Conservation (phyloP, 441 rosid species). For the Populus hybrid region DNA sequence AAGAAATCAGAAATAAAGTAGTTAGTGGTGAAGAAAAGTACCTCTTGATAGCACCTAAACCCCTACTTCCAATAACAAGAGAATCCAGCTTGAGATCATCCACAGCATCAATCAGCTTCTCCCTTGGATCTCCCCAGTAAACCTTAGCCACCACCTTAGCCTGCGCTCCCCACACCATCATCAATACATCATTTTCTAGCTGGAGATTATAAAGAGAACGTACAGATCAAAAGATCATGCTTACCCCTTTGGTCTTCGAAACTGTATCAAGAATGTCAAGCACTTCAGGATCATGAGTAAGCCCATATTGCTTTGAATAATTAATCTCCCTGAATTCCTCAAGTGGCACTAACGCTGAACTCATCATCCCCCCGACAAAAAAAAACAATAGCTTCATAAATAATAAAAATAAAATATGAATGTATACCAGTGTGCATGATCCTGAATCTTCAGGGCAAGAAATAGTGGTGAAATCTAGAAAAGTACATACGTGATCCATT, state of each 20-base stretch:
- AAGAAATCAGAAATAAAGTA: not conserved
- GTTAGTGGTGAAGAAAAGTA: not conserved
- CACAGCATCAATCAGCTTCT: constrained; percentile 43
- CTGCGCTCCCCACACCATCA: constrained; percentile 12
- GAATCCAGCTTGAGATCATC: constrained; percentile 40
- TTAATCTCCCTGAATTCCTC: constrained; percentile 43
- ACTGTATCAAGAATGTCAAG: constrained; percentile 38
- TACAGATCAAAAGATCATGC: not conserved
- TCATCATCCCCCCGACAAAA: not conserved
- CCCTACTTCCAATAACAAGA: constrained; percentile 50
- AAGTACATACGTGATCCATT: constrained; percentile 44
- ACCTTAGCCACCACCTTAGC: constrained; percentile 46
- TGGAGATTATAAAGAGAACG: not conserved
- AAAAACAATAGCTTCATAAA: not conserved
- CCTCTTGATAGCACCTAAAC: constrained; percentile 47
- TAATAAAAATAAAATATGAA: not conserved
- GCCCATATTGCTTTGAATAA: constrained; percentile 49
- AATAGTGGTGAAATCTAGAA: not conserved
- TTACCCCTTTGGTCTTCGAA: constrained; percentile 42
- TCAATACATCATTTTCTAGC: not conserved
- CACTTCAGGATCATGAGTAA: constrained; percentile 34
- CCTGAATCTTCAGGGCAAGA: not conserved
- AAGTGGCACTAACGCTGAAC: constrained; percentile 46
- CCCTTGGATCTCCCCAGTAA: constrained; percentile 56
- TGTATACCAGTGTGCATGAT: too few species aligned